These are phyloP conservation scores for Cyclocybe cylindracea DNA, from an alignment of 768 basidiomycete species.

Conservation along the genomic window DNA sequence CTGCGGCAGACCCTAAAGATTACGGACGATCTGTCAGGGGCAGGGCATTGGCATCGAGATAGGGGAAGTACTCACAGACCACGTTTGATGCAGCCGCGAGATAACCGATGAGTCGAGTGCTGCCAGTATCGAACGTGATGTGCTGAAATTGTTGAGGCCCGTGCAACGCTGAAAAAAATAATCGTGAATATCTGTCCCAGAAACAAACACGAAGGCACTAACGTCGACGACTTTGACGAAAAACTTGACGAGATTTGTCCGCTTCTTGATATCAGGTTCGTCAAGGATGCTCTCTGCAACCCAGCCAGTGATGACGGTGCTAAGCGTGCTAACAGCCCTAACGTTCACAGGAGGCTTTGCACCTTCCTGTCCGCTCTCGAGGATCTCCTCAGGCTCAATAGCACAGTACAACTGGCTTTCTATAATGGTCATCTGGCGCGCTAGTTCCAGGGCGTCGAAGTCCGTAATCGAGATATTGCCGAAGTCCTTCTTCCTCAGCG, in stretches of 20 bases:
- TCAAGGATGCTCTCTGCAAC: conserved; percentile 92
- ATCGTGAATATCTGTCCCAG: conserved; percentile 5
- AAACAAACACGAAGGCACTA: conserved; percentile 30
- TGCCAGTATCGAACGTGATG: conserved; percentile 88
- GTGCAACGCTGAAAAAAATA: conserved; percentile 69
- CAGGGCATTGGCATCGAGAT: not conserved
- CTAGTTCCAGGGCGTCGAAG: conserved; percentile 90
- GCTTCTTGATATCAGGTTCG: conserved; percentile 86
- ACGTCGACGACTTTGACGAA: conserved; percentile 94
- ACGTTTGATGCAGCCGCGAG: conserved; percentile 88
- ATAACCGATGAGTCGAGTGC: conserved; percentile 97
- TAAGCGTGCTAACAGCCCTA: conserved; percentile 82
- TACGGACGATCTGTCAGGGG: not conserved
- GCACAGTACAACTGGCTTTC: conserved; percentile 86
- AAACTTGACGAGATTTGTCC: conserved; percentile 79
- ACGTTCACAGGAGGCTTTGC: conserved; percentile 67
- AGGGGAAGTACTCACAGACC: conserved; percentile 64
- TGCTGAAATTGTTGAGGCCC: conserved; percentile 85
- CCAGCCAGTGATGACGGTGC: conserved; percentile 94
- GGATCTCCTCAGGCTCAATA: conserved; percentile 85
- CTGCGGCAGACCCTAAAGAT: conserved; percentile 70
- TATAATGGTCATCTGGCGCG: conserved; percentile 92
- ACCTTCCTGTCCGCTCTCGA: conserved; percentile 80
- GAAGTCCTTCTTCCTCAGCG: conserved; percentile 69
- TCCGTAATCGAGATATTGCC: conserved; percentile 74